Base-by-base conservation (phyloP, 306 rosid species). In the Pterocarpus macrocarpus region DNA sequence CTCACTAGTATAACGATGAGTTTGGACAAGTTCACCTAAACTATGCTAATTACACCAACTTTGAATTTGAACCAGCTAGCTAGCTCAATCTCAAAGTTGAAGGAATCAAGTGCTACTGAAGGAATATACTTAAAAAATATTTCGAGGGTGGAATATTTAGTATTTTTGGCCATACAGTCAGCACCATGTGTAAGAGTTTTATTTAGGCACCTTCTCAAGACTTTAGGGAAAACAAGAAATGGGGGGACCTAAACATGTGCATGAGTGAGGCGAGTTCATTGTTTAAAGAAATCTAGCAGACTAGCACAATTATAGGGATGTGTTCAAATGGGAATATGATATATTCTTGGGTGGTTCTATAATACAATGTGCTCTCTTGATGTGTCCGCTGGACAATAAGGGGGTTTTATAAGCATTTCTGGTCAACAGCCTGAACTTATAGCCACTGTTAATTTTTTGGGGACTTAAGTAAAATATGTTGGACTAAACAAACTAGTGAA, bases 221-320 rank as follows among this genome's bases (percentile, higher is more conserved):
- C 63, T 72, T 85, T 49, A 55, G 78, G 45, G 65, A 58, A 85
- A 84, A 76, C 65, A 76, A 7, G 56, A 63, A 44, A 69, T 33
- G 50, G 34, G 57, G 63, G 82, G 80, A 79, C 83, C 87, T 52
- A 73, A 85, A 81, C 87, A 85, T 87, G 86, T 84, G 88, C 87
- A 69, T 77, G 71, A 28, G 77, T 45, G 79, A 78, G 76, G 68
- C 39, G 75, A 65, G 16, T 12, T 38, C 43, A 3, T 65, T 33
- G 56, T 82, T 43, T 79, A 78, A 79, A 81, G 14, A 79, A 81
- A 77, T 86, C 4, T 61, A 45, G 69, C 77, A 75, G 73, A 80
- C 9, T 81, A 58, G 89, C 92, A 86, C 76, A 80, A 80, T 82
- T 81, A 83, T 85, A n/a, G 92, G 88, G 88, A 90, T 85, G 84